Evolutionary conservation across 2,329 filamentous ascomycete species (phyloP).

Genomic region (Colletotrichum destructivum): DNA sequence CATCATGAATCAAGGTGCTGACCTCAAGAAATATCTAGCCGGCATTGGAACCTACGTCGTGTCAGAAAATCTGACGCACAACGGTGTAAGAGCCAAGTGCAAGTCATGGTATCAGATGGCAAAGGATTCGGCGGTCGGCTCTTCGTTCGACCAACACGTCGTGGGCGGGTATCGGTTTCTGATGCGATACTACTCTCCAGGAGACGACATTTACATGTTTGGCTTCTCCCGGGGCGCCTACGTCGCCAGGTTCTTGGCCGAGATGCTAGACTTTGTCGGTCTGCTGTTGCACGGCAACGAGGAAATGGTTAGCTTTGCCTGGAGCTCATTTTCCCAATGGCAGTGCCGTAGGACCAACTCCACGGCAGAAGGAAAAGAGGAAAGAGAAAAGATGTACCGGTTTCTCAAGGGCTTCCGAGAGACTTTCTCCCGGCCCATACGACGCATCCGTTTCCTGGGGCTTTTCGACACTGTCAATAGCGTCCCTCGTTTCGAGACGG

Average conservation of each 20-base stretch:
- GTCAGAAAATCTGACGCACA: slow-evolving; percentile 72
- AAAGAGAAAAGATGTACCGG: slow-evolving; percentile 75
- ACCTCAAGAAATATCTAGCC: slow-evolving; percentile 52
- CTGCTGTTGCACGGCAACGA: slow-evolving; percentile 86
- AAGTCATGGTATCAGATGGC: slow-evolving; percentile 79
- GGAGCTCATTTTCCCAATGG: slow-evolving; percentile 85
- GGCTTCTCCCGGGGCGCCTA: slow-evolving; percentile 83
- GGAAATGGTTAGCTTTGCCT: slow-evolving; percentile 87
- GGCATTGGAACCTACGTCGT: slow-evolving; percentile 83
- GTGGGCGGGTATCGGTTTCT: slow-evolving; percentile 87
- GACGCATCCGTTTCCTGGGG: slow-evolving; percentile 81
- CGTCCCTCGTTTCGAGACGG: slow-evolving; percentile 81
- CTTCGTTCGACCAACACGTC: slow-evolving; percentile 86
- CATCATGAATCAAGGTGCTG: no score
- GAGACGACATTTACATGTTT: slow-evolving; percentile 79
- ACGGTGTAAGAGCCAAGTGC: slow-evolving; percentile 68
- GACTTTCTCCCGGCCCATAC: slow-evolving; percentile 83
- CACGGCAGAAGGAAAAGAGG: slow-evolving; percentile 55
- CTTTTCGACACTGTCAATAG: slow-evolving; percentile 89
- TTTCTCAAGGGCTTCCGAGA: slow-evolving; percentile 87
- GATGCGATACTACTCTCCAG: slow-evolving; percentile 79
- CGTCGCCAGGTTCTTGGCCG: slow-evolving; percentile 81
- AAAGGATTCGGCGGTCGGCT: slow-evolving; percentile 85
- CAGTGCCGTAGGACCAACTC: slow-evolving; percentile 68
- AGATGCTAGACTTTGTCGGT: slow-evolving; percentile 89